Conservation (phyloP, 192 early-diverging fungal species). For the Podila epigama region DNA sequence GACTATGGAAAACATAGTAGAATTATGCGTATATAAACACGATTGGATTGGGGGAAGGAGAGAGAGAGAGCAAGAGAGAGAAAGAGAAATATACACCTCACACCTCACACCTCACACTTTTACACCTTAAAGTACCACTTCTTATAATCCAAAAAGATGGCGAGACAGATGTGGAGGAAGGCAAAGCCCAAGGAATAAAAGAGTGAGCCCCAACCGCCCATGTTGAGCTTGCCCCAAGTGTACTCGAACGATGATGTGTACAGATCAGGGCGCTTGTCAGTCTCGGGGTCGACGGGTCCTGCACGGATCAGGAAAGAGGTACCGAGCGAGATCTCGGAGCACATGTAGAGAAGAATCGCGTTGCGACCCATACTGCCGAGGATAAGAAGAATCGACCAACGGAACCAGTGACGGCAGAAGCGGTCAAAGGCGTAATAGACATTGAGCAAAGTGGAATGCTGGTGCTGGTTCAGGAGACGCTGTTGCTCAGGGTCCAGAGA, state of each 20-base stretch:
- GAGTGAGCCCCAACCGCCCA: constrained; percentile 35
- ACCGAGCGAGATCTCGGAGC: constrained; percentile 39
- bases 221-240: constrained; percentile 35
- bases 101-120: not conserved
- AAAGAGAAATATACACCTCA: too few species aligned
- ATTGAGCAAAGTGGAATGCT: constrained; percentile 21
- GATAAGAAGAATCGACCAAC: constrained; percentile 12
- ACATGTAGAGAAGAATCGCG: constrained; percentile 57
- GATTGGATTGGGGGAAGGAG: too few species aligned
- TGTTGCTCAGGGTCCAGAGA: not conserved
- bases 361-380: constrained; percentile 57
- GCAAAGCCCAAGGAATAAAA: constrained; percentile 40
- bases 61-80: too few species aligned
- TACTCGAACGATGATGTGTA: constrained; percentile 11
- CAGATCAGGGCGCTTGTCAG: constrained; percentile 10
- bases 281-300: constrained; percentile 16
- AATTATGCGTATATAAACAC: too few species aligned
- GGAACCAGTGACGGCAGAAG: constrained; percentile 42
- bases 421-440: constrained; percentile 23
- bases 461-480: not conserved
- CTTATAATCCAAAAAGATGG: constrained; percentile 46
- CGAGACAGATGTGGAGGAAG: constrained; percentile 20
- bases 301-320: constrained; percentile 37
- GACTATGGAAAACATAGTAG: too few species aligned
- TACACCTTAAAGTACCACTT: constrained; percentile 51